These are phyloP conservation scores for Diutina neorugosa DNA, from an alignment of 1,139 yeast species.

Conservation along the genomic window DNA sequence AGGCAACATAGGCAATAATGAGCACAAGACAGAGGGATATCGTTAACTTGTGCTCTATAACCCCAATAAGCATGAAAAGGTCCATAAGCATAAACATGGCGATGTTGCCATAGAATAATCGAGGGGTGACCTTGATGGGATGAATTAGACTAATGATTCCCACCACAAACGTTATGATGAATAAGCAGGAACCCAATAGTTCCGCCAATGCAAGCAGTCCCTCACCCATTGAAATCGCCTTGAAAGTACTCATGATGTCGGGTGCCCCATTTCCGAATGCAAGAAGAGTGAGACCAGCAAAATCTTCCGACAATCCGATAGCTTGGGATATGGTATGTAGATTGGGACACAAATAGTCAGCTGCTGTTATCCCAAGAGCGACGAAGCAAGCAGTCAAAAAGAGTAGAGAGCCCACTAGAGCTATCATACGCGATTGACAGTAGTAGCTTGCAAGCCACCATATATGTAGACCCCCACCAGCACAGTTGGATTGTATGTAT, in stretches of 20 bases:
- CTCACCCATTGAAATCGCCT: slow-evolving; percentile 59
- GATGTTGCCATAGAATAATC: slow-evolving; percentile 41
- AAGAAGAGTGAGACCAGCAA: slow-evolving; percentile 78
- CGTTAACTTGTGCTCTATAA: slow-evolving; percentile 34
- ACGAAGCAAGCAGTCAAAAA: slow-evolving; percentile 30
- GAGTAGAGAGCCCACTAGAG: not conserved
- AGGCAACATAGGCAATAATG: slow-evolving; percentile 36
- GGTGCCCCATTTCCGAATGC: slow-evolving; percentile 93
- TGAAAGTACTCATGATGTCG: slow-evolving; percentile 74
- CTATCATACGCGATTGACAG: not conserved
- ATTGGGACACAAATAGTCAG: slow-evolving; percentile 68
- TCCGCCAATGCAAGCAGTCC: slow-evolving; percentile 81
- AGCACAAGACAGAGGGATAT: slow-evolving; percentile 34
- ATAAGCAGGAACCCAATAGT: slow-evolving; percentile 72
- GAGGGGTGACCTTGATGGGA: slow-evolving; percentile 48
- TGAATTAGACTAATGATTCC: slow-evolving; percentile 62
- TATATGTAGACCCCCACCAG: not conserved
- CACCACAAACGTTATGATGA: slow-evolving; percentile 62
- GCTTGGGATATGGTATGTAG: slow-evolving; percentile 47
- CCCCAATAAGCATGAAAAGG: slow-evolving; percentile 24
- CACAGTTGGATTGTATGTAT: not conserved
- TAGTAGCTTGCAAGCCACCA: not conserved
- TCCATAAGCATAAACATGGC: slow-evolving; percentile 38
- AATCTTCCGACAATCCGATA: slow-evolving; percentile 57
- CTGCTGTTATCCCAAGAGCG: slow-evolving; percentile 61